Conservation (phyloP, 1,139 yeast species). For the Saccharomyces hybrid region DNA sequence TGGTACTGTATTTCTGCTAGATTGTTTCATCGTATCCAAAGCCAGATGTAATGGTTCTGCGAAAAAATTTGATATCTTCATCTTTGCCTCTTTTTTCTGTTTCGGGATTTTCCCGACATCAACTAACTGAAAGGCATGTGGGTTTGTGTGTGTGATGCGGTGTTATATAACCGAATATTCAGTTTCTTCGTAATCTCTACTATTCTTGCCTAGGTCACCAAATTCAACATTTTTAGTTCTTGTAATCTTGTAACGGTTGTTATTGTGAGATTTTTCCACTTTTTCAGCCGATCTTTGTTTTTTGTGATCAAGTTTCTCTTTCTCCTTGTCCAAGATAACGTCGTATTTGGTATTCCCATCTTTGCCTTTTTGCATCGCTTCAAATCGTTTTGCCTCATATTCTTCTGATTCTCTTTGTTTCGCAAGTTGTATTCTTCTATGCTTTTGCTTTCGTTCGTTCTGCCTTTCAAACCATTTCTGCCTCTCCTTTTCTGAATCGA, state of each 20-base stretch:
- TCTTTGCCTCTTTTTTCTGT: not conserved
- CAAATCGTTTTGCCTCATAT: constrained; percentile 17
- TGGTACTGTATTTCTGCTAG: not conserved
- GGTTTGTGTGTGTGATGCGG: not conserved
- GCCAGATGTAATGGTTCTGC: not conserved
- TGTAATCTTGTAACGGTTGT: not conserved
- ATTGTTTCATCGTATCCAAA: not conserved
- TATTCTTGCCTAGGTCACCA: not conserved
- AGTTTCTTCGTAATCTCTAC: not conserved
- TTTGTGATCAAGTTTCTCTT: not conserved
- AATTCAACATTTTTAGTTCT: not conserved
- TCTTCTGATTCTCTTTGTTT: constrained; percentile 25
- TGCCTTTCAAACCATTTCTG: constrained; percentile 24
- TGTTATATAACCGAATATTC: not conserved
- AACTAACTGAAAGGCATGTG: not conserved
- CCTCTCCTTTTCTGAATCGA: constrained; percentile 18
- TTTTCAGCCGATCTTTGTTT: not conserved
- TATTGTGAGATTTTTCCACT: not conserved
- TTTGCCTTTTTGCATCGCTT: constrained; percentile 5
- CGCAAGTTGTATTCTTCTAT: constrained; percentile 18
- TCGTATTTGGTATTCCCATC: not conserved
- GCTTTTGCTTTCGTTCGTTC: constrained; percentile 14
- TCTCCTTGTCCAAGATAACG: not conserved
- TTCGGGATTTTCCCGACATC: not conserved
- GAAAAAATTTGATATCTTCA: not conserved